Evolutionary conservation across 2,329 filamentous ascomycete genomes (phyloP), one percentile per base, ranked within the genome.

Genomic region (Diaporthe australafricana): DNA sequence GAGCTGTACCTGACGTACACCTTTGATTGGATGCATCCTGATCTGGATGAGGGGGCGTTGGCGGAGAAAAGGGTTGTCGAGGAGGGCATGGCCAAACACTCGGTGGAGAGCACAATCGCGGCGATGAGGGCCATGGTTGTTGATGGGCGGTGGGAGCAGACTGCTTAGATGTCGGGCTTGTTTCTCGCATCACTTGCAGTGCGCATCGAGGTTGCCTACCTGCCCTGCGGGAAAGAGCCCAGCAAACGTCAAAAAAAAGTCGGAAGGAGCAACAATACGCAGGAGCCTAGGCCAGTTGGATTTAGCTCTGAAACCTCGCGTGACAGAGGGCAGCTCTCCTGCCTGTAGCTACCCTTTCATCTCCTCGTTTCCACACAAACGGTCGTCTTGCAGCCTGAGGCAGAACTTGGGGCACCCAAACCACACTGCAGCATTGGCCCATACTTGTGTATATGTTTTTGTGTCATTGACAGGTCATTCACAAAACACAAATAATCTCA

Each of bases 1-100:
- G 71, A 73, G 11, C 30, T 71, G 16, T 73, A 71, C 48, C 45
- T 73, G 71, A 73, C 71, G 25, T 73, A 73, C 55, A 69, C 56
- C 32, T 73, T 72, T 57, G 70, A 73, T 25, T 73, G 72, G 72
- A 7, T 65, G 47, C 72, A 72, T 32, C 52, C 70, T 6, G 69
- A 30, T n/a, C 35, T 68, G 9, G 70, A 70, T 5, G 32, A 63
- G 7, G 40, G 11, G 8, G 70, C 45, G 2, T 38, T 68, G 57
- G 53, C 17, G 16, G 53, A 48, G 53, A 68, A 66, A 65, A 55
- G 69, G 52, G 32, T 20, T 27, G 30, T 45, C 27, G 71, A 73
- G 47, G 48, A 68, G 25, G 17, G 20, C 2, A 68, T 68, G 71
- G 70, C 71, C 2, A 71, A 71, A 62, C n/a, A 40, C 11, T 47